Conservation (phyloP, 441 rosid genomes). For the Geranium incanum region DNA sequence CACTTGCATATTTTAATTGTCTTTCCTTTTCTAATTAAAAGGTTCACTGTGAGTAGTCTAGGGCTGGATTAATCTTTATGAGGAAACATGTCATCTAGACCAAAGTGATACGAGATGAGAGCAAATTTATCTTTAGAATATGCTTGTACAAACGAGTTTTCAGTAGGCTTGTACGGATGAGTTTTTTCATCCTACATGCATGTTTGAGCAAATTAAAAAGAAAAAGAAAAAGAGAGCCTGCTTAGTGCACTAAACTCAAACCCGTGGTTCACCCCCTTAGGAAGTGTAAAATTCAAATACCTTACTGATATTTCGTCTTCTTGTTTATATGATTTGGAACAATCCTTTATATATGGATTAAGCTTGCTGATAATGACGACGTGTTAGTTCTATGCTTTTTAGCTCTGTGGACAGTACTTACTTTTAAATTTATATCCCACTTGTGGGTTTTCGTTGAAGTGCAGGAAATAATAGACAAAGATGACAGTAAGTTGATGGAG, state of each 20-base stretch:
- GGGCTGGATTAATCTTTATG: too few species aligned
- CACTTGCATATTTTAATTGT: not conserved
- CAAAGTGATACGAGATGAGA: not conserved
- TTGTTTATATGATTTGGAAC: too few species aligned
- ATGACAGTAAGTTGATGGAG: constrained; percentile 4
- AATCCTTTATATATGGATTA: too few species aligned
- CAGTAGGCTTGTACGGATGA: too few species aligned
- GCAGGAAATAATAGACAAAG: constrained; percentile 4
- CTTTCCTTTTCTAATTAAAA: not conserved
- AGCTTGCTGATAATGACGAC: not conserved
- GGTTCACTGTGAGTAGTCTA: not conserved
- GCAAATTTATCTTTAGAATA: not conserved
- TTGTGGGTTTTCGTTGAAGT: not conserved
- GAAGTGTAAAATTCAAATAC: not conserved
- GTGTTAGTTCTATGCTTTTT: not conserved
- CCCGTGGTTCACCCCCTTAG: not conserved
- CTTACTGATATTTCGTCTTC: too few species aligned
- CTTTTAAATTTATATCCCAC: not conserved
- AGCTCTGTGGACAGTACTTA: not conserved
- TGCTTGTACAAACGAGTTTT: too few species aligned
- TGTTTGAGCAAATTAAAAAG: too few species aligned
- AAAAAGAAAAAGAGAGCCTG: too few species aligned
- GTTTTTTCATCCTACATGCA: too few species aligned
- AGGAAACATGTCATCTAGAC: too few species aligned
- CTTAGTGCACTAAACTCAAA: too few species aligned